phyloP scores from a whole-genome alignment of 176 grass and related monocot species.

The Neostapfia colusana region DNA sequence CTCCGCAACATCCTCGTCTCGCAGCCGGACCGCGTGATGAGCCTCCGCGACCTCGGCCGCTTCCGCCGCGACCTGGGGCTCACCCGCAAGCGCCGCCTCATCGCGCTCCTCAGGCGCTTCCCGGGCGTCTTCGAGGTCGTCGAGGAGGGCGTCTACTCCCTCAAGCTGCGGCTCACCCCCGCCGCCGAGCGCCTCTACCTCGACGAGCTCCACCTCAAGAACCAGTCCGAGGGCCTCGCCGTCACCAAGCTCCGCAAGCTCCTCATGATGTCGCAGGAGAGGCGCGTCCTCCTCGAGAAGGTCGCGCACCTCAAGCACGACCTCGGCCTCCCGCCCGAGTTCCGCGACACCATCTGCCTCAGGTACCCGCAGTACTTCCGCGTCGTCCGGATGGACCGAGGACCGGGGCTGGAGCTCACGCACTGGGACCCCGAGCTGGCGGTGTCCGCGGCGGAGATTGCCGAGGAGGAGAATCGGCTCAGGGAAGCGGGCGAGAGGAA shows the following conservation, averaged over 20 bases:
- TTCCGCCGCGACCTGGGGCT: slow-evolving; percentile 88
- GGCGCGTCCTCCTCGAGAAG: slow-evolving; percentile 74
- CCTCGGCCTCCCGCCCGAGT: slow-evolving; percentile 77
- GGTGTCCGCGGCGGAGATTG: slow-evolving; percentile 68
- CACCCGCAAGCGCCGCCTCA: slow-evolving; percentile 90
- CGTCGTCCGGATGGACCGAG: slow-evolving; percentile 71
- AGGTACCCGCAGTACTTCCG: slow-evolving; percentile 91
- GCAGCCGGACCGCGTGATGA: slow-evolving; percentile 82
- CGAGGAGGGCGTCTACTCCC: slow-evolving; percentile 92
- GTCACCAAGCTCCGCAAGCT: slow-evolving; percentile 84
- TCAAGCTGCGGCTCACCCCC: slow-evolving; percentile 71
- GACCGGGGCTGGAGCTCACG: slow-evolving; percentile 78
- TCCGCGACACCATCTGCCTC: slow-evolving; percentile 69
- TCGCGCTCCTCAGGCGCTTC: slow-evolving; percentile 80
- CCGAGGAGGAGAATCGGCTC: slow-evolving; percentile 65
- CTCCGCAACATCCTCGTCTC: slow-evolving; percentile 83
- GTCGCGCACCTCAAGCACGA: slow-evolving; percentile 85
- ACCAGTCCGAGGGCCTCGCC: slow-evolving; percentile 75
- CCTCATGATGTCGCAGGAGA: slow-evolving; percentile 84
- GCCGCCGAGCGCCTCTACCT: slow-evolving; percentile 85
- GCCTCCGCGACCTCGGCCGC: slow-evolving; percentile 76
- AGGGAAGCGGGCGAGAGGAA: slow-evolving; percentile 74
- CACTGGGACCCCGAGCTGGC: slow-evolving; percentile 88
- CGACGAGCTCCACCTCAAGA: slow-evolving; percentile 71
- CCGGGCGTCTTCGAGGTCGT: slow-evolving; percentile 82